phyloP scores from a whole-genome alignment of 495 filamentous ascomycete genomes.

The Neurospora intermedia region DNA sequence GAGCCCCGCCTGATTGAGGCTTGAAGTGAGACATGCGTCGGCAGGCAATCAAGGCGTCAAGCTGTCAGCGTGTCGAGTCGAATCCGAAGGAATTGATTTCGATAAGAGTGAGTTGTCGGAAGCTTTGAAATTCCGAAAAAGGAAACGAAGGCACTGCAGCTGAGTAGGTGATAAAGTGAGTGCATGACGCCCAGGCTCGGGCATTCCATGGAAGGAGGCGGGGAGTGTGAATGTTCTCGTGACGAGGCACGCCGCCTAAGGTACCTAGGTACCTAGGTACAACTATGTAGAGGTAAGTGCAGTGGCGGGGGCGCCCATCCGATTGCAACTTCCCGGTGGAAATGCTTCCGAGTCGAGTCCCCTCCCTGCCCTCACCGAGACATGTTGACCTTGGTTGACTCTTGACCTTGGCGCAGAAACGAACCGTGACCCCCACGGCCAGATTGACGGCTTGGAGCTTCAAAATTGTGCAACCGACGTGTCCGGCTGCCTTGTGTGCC shows the following conservation, averaged over 20 bases:
- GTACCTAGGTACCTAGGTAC: not conserved
- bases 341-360: not conserved
- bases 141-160: not conserved
- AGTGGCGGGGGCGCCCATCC: not conserved
- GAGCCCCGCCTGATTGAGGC: not conserved
- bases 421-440: not conserved
- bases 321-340: not conserved
- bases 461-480: not conserved
- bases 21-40: not conserved
- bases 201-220: not conserved
- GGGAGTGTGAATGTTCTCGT: not conserved
- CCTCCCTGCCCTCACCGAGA: not conserved
- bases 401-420: not conserved
- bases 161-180: not conserved
- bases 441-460: not conserved
- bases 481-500: not conserved
- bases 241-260: not conserved
- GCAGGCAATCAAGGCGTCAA: not conserved
- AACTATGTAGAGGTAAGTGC: no score
- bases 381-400: not conserved
- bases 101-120: no score
- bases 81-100: not conserved
- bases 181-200: not conserved
- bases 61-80: not conserved
- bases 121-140: not conserved